Conservation (phyloP, 2,329 filamentous ascomycete species). For the Ophiostoma angusticollis region DNA sequence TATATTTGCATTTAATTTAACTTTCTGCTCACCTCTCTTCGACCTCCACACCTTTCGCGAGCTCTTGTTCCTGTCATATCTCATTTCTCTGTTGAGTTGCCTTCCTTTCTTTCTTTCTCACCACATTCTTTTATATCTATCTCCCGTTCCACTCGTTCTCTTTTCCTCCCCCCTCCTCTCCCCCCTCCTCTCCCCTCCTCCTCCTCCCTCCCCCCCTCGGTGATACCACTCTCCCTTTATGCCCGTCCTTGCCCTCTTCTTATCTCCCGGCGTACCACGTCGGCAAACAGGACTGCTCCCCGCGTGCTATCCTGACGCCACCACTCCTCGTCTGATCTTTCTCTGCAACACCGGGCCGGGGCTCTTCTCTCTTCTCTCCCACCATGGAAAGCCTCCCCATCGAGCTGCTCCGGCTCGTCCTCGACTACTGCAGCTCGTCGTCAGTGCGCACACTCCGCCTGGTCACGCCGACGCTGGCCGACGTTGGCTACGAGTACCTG, state of each 20-base stretch:
- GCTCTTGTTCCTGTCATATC: background rate
- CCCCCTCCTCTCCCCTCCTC: background rate
- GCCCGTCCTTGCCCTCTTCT: background rate
- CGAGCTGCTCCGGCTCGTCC: slow-evolving; percentile 27
- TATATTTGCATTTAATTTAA: slow-evolving; percentile 4
- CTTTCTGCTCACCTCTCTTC: slow-evolving; percentile 1
- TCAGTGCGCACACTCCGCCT: slow-evolving; percentile 30
- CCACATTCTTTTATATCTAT: background rate
- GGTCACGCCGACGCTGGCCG: slow-evolving; percentile 24
- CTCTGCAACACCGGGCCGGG: no score
- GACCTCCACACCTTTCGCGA: background rate
- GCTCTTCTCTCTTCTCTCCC: background rate
- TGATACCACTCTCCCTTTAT: background rate
- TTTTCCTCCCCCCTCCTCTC: background rate
- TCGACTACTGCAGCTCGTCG: slow-evolving; percentile 25
- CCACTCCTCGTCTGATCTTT: slow-evolving; percentile 4
- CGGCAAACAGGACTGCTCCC: no score
- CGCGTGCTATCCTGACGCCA: no score
- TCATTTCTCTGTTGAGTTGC: no score
- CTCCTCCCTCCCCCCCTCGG: background rate
- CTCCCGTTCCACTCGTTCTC: background rate
- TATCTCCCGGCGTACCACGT: no score
- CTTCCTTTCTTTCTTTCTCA: background rate
- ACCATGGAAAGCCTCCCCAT: slow-evolving; percentile 19
- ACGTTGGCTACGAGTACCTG: slow-evolving; percentile 31